Evolutionary conservation across 352 stramenopile species (phyloP).

Genomic region (Pythium biforme): DNA sequence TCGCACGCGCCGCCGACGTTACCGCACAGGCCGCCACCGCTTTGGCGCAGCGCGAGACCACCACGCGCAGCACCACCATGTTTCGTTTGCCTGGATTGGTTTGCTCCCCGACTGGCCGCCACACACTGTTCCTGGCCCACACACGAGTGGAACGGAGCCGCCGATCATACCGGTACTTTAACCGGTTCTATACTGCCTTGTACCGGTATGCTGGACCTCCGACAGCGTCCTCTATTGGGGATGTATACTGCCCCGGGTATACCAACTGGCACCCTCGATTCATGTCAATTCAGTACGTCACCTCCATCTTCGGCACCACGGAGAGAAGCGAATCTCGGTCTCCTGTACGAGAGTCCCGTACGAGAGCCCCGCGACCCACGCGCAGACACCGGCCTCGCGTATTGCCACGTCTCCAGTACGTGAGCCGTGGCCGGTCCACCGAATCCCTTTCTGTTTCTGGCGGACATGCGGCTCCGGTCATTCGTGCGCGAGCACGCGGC

Average conservation of each 20-base stretch:
- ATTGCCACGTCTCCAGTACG: too few relatives aligned
- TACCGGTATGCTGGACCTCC: background rate
- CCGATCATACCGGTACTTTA: constrained; percentile 12
- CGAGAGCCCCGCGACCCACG: too few relatives aligned
- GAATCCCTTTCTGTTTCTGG: background rate
- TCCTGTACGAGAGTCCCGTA: too few relatives aligned
- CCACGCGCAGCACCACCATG: constrained; percentile 22
- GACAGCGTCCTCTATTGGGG: background rate
- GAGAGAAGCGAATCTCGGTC: too few relatives aligned
- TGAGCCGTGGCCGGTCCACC: too few relatives aligned
- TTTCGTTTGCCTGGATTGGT: background rate
- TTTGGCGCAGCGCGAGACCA: constrained; percentile 33
- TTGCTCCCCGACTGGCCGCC: constrained; percentile 23
- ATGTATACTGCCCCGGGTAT: background rate
- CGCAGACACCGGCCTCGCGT: too few relatives aligned
- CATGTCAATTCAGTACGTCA: too few relatives aligned
- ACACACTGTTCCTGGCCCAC: constrained; percentile 20
- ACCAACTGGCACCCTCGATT: too few relatives aligned
- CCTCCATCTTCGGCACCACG: background rate
- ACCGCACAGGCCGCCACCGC: constrained; percentile 12
- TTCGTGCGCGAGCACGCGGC: constrained; percentile 36
- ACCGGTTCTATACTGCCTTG: constrained; percentile 1
- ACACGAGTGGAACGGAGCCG: constrained; percentile 9
- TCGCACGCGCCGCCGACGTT: background rate
- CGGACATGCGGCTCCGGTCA: background rate